Evolutionary conservation across 2,329 filamentous ascomycete genomes (phyloP), one percentile per base, ranked within the genome.

Genomic region (Onygenales sp.): DNA sequence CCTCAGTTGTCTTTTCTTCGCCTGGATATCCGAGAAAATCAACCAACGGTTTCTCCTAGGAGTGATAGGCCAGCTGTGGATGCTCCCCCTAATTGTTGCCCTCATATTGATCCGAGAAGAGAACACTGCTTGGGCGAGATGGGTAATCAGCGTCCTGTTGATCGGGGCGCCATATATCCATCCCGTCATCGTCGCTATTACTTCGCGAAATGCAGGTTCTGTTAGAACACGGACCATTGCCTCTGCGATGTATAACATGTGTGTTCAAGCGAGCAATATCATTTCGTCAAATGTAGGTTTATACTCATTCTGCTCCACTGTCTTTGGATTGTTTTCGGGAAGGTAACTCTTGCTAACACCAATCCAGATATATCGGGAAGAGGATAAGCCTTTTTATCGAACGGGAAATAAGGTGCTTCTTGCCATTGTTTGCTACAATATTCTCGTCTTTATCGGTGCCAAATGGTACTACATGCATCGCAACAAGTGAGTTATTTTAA

Each of bases 151-250:
- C n/a, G 77, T 76, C 1, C 61, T 83, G 41, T 71, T 82, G 38
- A 72, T 78, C 8, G 78, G 78, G 1, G 75, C 77, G 53, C 80
- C 80, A 0, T 82, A 83, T 60, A 77, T 81, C 52, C 80, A 82
- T 58, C 78, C 80, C 2, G 73, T 81, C n/a, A 3, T 82, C 32
- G 71, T 73, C 39, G 70, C 70, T 3, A 68, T 72, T 54, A 71
- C 69, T 4, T 73, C 69, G 7, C 60, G 71, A 13, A 74, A 74
- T 56, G 67, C 71, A 0, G 71, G 71, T 0, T 69, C 68, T 0
- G 71, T 74, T 17, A 61, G 69, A 7, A 74, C 71, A 4, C 57
- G 71, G 5, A 74, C 71, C 0, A 69, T 74, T 10, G 70, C 69
- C 3, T 69, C 64, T 14, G 72, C 73, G 1, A 35, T 75, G 35